phyloP scores from a whole-genome alignment of 768 basidiomycete genomes.

The Serendipita vermifera region DNA sequence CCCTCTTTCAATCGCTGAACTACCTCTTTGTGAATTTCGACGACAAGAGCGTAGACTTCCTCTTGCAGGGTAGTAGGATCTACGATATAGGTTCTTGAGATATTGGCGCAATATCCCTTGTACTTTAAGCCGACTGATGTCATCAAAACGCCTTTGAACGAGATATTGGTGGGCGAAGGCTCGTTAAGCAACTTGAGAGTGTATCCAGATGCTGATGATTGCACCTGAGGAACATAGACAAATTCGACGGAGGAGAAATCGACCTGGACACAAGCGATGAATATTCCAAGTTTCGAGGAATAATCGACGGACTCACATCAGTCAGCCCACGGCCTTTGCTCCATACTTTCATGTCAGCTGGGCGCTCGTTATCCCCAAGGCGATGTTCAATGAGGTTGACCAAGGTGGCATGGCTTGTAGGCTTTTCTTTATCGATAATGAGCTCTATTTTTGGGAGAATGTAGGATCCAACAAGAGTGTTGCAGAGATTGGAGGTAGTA shows the following conservation, averaged over 20 bases:
- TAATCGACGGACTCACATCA: conserved; percentile 45
- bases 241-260: conserved; percentile 89
- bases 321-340: conserved; percentile 57
- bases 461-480: conserved; percentile 72
- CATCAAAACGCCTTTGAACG: conserved; percentile 78
- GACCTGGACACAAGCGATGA: conserved; percentile 35
- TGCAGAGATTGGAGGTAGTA: conserved; percentile 63
- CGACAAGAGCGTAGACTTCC: conserved; percentile 63
- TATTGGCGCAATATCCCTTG: conserved; percentile 83
- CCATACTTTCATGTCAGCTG: conserved; percentile 91
- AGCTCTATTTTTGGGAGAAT: conserved; percentile 79
- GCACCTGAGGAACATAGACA: conserved; percentile 90
- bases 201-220: conserved; percentile 75
- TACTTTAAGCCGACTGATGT: conserved; percentile 82
- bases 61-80: conserved; percentile 93
- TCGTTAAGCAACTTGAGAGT: conserved; percentile 80
- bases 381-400: conserved; percentile 76
- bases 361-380: conserved; percentile 60
- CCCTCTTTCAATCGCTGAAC: conserved; percentile 70
- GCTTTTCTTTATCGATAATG: conserved; percentile 83
- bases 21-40: conserved; percentile 65
- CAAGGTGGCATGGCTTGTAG: conserved; percentile 78
- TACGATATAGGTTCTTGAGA: conserved; percentile 90
- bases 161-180: conserved; percentile 70
- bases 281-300: background rate